Evolutionary conservation across 176 grass and related monocot genomes (phyloP).

Genomic region (Rhynchospora breviuscula): DNA sequence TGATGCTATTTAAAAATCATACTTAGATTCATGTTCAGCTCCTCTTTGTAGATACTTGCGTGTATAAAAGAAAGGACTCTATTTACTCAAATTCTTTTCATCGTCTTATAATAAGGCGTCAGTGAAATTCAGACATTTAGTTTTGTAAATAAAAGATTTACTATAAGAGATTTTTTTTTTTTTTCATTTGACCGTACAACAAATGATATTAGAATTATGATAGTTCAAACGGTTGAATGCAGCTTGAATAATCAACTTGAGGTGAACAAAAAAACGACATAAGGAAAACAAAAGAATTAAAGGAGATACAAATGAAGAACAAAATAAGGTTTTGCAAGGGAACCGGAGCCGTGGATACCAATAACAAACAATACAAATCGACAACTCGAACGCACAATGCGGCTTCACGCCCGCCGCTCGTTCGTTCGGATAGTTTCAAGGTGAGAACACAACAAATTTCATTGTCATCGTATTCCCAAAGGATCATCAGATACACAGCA

Average conservation of each 20-base stretch:
- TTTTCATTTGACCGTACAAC: neutral
- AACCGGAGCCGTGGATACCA: neutral
- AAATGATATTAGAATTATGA: neutral
- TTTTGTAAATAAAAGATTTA: neutral
- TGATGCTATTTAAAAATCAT: neutral
- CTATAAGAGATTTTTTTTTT: neutral
- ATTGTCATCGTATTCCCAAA: neutral
- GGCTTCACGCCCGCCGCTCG: neutral
- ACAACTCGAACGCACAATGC: neutral
- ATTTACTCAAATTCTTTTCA: neutral
- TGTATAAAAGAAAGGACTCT: neutral
- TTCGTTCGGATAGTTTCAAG: neutral
- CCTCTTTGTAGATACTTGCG: neutral
- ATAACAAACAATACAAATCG: neutral
- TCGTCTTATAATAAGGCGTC: neutral
- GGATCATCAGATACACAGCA: neutral
- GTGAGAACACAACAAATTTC: neutral
- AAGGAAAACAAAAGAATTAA: neutral
- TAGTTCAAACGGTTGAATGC: neutral
- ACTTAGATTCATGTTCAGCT: neutral
- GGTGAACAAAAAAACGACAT: neutral
- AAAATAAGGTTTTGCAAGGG: neutral
- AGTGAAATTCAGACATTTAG: neutral
- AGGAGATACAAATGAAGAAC: neutral
- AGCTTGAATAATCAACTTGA: constrained; percentile 13